Evolutionary conservation across 2,329 filamentous ascomycete species (phyloP), one percentile per base, ranked within the genome.

Genomic region (Fusarium sp.): DNA sequence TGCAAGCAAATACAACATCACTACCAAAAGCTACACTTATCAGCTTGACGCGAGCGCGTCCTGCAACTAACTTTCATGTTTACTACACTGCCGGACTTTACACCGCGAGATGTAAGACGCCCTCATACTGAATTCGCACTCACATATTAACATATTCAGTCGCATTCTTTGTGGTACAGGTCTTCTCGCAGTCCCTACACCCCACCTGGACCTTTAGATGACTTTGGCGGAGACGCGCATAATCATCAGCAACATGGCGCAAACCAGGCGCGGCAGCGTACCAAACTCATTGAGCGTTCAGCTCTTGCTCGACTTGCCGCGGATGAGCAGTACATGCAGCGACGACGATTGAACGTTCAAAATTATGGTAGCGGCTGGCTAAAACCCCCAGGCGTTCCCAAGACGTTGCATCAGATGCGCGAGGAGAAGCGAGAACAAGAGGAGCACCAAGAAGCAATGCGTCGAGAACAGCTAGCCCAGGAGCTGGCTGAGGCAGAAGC

Each of bases 361-460:
- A 92, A 94, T 75, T 98, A 97, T 76, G 96, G 96, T 63, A 92
- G 91, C 70, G 88, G 88, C 44, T 99, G 96, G 96, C 90, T 99
- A 57, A 92, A 92, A 61, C 96, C 96, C 0, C 94, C 94, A 0
- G 96, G 95, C 9, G 87, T 97, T 57, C 79, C 89, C 59, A 99
- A 98, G 84, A 97, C 95, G 2, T 88, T 97, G 62, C 91, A 97
- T 76, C 94, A 97, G 67, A 88, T 94, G 81, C 91, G 92, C 42
- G 96, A 99, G 80, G 96, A 99, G 82, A 89, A 91, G 70, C 88
- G 92, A 13, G 96, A 99, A 82, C 88, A 92, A 57, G 91, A 95
- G 77, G 96, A 99, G 79, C 92, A 94, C 63, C 88, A 92, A 66
- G 90, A 92, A 75, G 88, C 92, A 3, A 82, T 93, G 78, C 84